Conservation (phyloP, 2,329 filamentous ascomycete species). For the Monilinia laxa region DNA sequence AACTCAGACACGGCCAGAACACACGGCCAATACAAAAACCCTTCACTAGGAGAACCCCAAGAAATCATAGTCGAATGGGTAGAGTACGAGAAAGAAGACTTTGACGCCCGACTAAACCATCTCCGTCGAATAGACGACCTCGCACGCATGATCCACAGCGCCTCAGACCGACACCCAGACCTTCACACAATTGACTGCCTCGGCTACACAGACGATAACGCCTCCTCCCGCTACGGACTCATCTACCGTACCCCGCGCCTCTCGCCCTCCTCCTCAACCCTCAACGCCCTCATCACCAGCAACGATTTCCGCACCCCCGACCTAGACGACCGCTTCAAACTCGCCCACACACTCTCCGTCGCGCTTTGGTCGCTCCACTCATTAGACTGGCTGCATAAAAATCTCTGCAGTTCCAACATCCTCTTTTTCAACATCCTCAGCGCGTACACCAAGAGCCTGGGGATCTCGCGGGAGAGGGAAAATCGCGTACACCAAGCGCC, state of each 20-base stretch:
- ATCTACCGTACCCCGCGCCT: slow-evolving; percentile 43
- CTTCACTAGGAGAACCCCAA: slow-evolving; percentile 32
- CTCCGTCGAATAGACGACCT: slow-evolving; percentile 49
- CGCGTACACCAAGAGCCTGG: slow-evolving; percentile 38
- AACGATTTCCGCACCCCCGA: slow-evolving; percentile 47
- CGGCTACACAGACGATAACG: slow-evolving; percentile 48
- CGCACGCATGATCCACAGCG: slow-evolving; percentile 49
- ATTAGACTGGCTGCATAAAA: slow-evolving; percentile 54
- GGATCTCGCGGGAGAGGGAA: slow-evolving; percentile 34
- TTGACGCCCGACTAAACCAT: slow-evolving; percentile 47
- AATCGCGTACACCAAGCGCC: slow-evolving; percentile 39
- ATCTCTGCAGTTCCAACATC: slow-evolving; percentile 43
- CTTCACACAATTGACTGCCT: slow-evolving; percentile 43
- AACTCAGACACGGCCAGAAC: slow-evolving; percentile 33
- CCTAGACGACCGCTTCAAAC: slow-evolving; percentile 46
- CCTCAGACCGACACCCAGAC: slow-evolving; percentile 46
- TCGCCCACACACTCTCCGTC: slow-evolving; percentile 47
- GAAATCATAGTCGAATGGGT: slow-evolving; percentile 49
- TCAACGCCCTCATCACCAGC: slow-evolving; percentile 44
- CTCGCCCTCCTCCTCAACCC: slow-evolving; percentile 42
- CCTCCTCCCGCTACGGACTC: slow-evolving; percentile 46
- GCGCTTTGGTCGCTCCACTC: slow-evolving; percentile 53
- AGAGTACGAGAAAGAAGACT: slow-evolving; percentile 44
- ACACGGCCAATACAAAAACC: slow-evolving; percentile 42
- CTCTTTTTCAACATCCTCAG: slow-evolving; percentile 49